Evolutionary conservation across 2,329 filamentous ascomycete genomes (phyloP).

Genomic region (Fusarium dimerum): DNA sequence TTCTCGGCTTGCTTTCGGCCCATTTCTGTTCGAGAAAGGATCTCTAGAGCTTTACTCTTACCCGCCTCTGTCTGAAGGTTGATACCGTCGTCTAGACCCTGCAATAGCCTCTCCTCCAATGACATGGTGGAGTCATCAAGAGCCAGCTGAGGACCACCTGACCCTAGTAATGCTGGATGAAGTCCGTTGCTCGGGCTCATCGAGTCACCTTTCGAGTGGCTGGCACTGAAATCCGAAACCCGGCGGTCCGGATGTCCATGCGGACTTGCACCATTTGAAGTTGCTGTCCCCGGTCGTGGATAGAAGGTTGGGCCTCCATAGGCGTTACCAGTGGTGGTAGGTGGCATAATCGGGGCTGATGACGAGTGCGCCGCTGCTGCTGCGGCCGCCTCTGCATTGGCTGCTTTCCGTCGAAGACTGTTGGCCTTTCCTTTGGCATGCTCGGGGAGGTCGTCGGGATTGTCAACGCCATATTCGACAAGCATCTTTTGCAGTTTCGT

Average conservation of each 20-base stretch:
- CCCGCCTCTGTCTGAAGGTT: slow-evolving; percentile 47
- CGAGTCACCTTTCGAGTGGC: slow-evolving; percentile 35
- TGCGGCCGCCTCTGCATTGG: slow-evolving; percentile 56
- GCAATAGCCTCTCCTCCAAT: slow-evolving; percentile 53
- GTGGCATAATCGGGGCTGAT: slow-evolving; percentile 20
- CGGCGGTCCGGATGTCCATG: slow-evolving; percentile 32
- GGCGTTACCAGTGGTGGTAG: slow-evolving; percentile 17
- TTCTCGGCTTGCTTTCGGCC: slow-evolving; percentile 53
- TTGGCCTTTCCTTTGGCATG: slow-evolving; percentile 78
- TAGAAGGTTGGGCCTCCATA: slow-evolving; percentile 31
- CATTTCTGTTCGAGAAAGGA: slow-evolving; percentile 50
- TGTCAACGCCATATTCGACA: slow-evolving; percentile 82
- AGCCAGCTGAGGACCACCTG: slow-evolving; percentile 44
- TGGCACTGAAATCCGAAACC: slow-evolving; percentile 27
- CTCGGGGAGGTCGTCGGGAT: slow-evolving; percentile 86
- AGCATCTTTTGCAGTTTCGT: slow-evolving; percentile 97
- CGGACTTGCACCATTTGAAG: slow-evolving; percentile 18
- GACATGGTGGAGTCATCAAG: slow-evolving; percentile 42
- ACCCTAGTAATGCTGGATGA: slow-evolving; percentile 46
- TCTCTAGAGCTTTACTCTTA: slow-evolving; percentile 54
- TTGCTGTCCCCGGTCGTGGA: slow-evolving; percentile 19
- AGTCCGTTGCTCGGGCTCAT: slow-evolving; percentile 43
- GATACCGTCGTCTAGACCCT: slow-evolving; percentile 47
- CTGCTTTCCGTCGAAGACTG: slow-evolving; percentile 70
- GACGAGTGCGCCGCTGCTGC: slow-evolving; percentile 33